Base-by-base conservation (phyloP, 177 flowering plant species). In the Vitis hybrid region DNA sequence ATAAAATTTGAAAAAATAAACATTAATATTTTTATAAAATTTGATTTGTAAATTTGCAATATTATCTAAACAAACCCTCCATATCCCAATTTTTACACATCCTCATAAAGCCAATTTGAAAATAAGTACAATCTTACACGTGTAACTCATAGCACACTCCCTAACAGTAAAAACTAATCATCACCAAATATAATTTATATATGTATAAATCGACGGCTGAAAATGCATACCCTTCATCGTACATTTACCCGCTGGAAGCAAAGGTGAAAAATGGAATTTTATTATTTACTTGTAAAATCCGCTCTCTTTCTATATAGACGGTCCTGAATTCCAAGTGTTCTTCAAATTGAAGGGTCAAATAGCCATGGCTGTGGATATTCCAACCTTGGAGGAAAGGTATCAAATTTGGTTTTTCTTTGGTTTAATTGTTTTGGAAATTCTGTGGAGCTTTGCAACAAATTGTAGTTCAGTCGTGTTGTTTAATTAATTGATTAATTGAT, bases 351-450 rank as follows among this genome's bases (percentile, higher is more conserved):
- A 57, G 32, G 19, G 69, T 50, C 19, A 19, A 65, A 54, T 1
- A 15, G 62, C 62, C 26, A 71, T 64, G 74, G 56, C 62, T 52
- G 26, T 65, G 51, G 68, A 64, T 11, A 56, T 64, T 51, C 1
- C 13, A 12, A 57, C 63, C 23, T 49, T 71, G 14, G 57, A 71
- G 49, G 57, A 71, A 11, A 71, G 66, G 74, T 71, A 14, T 3
- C 15, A 19, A 32, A 23, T 52, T 62, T 18, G 11, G 9, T 34
- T 8, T 8, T 34, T 58, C 19, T 17, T 45, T 18, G 11, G 51
- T 30, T 10, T 11, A 19, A 6, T 3, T 59, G 51, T 60, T 11
- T 3, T 69, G 6, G n/a, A 56, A 6, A 8, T 57, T 18, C 3
- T n/a, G 17, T 54, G 17, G 56, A 54, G 17, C 56, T 54, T 54